Evolutionary conservation across 2,329 filamentous ascomycete genomes (phyloP), one percentile per base, ranked within the genome.

Genomic region (Aspergillus novoparasiticus): DNA sequence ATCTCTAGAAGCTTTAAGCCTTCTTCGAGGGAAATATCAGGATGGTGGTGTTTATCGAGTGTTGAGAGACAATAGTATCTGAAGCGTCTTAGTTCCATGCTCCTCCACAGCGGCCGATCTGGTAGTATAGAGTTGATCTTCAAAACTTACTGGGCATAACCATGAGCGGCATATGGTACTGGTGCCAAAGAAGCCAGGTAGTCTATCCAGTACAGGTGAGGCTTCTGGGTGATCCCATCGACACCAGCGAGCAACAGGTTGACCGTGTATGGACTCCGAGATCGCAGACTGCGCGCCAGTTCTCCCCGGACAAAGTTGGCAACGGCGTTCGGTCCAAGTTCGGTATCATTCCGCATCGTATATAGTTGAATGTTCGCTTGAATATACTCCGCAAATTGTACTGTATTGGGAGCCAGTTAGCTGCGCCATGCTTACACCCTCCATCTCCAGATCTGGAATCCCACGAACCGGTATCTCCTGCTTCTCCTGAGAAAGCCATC

Each of bases 351-450:
- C 76, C 96, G 93, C 94, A 98, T 99, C 71, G 92, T 93, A 84
- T 99, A 99, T 76, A 99, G 90, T 82, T 97, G 93, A 68, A 95
- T 90, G 81, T 99, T 99, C 78, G 94, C 94, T 87, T 98, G 94
- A 79, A 99, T 96, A 83, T 94, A 99, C 83, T 99, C 95, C 79
- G 96, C 92, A 80, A 99, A 99, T 89, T 99, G 94, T 67, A 98
- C 94, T 97, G 63, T 19, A 64, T 30, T 28, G 34, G 50, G 55
- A 36, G 54, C 39, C 58, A 60, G 59, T 65, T 69, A 65, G 70
- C 67, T 58, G 58, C 23, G 41, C 28, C 41, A 50, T 26, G 12
- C 56, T 53, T 51, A 23, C 41, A 21, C 32, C 34, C 21, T 34
- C 30, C 53, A 30, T 34, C 39, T 34, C 51, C 32, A 21, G 21